A percentile compares a stretch with the other conserved stretches of the same genome.
These are phyloP conservation scores for Osmanthus fragrans DNA, from an alignment of 257 asterid species.

Conservation along the genomic window DNA sequence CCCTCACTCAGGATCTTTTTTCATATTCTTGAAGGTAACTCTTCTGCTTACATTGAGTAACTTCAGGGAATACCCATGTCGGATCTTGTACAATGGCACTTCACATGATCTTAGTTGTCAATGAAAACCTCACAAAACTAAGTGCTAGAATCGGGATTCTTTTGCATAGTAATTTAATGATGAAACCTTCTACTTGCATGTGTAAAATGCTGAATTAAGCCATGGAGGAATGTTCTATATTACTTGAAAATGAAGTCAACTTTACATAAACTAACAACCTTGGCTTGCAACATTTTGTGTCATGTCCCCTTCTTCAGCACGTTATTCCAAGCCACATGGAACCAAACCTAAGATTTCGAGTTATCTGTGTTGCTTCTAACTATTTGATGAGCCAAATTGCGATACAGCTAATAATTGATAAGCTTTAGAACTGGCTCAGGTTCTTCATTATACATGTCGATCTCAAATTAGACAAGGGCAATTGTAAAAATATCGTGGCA, in stretches of 20 bases:
- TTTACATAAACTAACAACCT: background rate
- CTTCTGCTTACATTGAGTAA: background rate
- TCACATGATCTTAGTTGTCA: too few species aligned
- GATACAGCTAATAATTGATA: too few species aligned
- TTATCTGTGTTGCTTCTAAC: background rate
- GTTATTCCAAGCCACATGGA: background rate
- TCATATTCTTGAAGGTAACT: background rate
- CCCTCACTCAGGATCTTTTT: background rate
- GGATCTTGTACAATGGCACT: background rate
- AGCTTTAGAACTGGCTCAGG: too few species aligned
- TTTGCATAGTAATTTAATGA: background rate
- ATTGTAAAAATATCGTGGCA: too few species aligned
- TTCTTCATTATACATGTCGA: too few species aligned
- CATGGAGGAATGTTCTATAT: background rate
- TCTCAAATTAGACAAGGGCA: too few species aligned
- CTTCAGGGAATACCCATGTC: background rate
- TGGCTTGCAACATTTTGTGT: background rate
- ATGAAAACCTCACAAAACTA: too few species aligned
- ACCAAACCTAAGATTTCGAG: background rate
- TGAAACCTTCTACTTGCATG: background rate
- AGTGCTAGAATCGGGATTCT: too few species aligned
- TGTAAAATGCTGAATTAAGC: background rate
- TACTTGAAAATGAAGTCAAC: background rate
- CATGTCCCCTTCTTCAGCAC: background rate
- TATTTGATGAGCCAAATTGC: background rate